Evolutionary conservation across 106 monocot genomes (phyloP).

Genomic region (Vanilla planifolia): DNA sequence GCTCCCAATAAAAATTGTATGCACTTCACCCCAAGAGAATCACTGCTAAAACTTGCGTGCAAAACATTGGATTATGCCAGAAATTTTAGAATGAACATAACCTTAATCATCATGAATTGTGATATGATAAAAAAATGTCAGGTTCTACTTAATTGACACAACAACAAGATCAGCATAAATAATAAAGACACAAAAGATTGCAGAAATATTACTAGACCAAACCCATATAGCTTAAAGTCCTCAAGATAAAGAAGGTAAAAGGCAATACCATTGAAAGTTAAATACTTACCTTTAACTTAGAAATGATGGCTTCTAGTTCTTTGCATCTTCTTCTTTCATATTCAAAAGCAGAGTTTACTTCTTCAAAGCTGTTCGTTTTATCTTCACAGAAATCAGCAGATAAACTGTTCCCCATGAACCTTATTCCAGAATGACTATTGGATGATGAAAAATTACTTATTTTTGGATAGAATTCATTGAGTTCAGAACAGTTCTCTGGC

Average conservation of each 20-base stretch:
- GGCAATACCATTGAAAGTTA: background rate
- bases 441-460: slow-evolving; percentile 30
- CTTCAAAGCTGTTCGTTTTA: slow-evolving; percentile 29
- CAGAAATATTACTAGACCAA: background rate
- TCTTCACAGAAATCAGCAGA: slow-evolving; percentile 15
- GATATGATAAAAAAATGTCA: too few species aligned
- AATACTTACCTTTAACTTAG: slow-evolving; percentile 62
- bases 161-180: too few species aligned
- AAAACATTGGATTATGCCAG: too few species aligned
- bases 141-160: too few species aligned
- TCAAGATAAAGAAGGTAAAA: background rate
- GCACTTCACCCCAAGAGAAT: too few species aligned
- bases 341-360: slow-evolving; percentile 60
- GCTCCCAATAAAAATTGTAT: too few species aligned
- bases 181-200: too few species aligned
- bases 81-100: too few species aligned
- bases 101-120: too few species aligned
- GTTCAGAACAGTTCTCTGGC: slow-evolving; percentile 17
- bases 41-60: too few species aligned
- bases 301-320: slow-evolving; percentile 59
- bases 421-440: slow-evolving; percentile 18
- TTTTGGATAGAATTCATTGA: slow-evolving; percentile 17
- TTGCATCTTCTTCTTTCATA: slow-evolving; percentile 64
- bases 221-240: background rate
- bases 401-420: slow-evolving; percentile 12